Evolutionary conservation across 2,329 filamentous ascomycete species (phyloP), one percentile per base, ranked within the genome.

Genomic region (Pseudogymnoascus sp.): DNA sequence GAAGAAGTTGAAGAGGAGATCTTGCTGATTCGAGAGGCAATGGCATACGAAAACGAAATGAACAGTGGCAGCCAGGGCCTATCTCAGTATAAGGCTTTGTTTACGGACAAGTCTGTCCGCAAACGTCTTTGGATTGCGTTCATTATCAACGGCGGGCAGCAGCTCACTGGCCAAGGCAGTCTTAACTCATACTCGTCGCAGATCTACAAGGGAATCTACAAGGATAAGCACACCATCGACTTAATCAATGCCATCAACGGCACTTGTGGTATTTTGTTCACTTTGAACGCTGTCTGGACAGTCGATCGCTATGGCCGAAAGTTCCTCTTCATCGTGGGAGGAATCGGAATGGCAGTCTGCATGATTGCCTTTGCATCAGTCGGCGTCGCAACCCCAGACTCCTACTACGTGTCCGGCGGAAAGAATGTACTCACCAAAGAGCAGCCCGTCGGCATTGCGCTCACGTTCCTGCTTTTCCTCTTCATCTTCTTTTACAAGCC

Each of bases 211-310:
- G 86, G 87, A 72, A 82, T 90, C 26, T 90, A 87, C 78, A 79
- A 76, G 23, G 79, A 75, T 62, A 76, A 75, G 63, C 76, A 81
- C 61, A 85, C 81, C 21, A 89, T 90, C 71, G 85, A 86, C 66
- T 78, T 90, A 31, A 90, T 90, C 78, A 90, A 90, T 72, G 87
- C 87, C 4, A 78, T 90, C 62, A 90, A 90, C 72, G 87, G 86
- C 38, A 90, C 87, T 6, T 87, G 86, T 68, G 86, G 86, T 64
- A 90, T 90, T 66, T 65, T 90, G 21, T 90, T 90, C 75, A 90
- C 87, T 0, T 78, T 89, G 57, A 90, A 89, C 68, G 87, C 87
- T 15, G 82, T 87, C 38, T 90, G 87, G 87, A 88, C 86, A 3
- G 85, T 88, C 33, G 87, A 90, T 73, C 82, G 87, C 59, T 90